Evolutionary conservation across 1,284 basidiomycete genomes (phyloP).

Genomic region (Lentinus polychrous): DNA sequence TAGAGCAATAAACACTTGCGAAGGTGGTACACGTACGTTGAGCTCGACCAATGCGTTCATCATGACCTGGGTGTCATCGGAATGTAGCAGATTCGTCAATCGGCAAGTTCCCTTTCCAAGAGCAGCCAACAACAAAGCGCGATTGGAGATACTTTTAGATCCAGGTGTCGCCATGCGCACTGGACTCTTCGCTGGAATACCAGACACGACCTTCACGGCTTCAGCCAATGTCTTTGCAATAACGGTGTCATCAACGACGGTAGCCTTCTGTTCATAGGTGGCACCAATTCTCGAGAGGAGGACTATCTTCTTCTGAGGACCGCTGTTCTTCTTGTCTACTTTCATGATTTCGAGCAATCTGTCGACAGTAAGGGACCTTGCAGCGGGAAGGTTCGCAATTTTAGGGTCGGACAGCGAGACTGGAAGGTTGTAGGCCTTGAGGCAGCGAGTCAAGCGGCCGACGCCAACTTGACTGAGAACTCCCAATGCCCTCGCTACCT

Average conservation of each 20-base stretch:
- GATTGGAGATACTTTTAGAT: constrained; percentile 96
- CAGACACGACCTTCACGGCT: constrained; percentile 68
- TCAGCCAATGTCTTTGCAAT: constrained; percentile 80
- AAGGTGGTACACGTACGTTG: constrained; percentile 43
- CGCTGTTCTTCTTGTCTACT: constrained; percentile 98
- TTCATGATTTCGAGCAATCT: constrained; percentile 87
- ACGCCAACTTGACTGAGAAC: constrained; percentile 84
- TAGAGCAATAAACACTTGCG: too few species aligned
- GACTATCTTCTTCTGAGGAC: constrained; percentile 89
- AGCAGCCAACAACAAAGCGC: constrained; percentile 91
- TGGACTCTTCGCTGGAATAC: constrained; percentile 56
- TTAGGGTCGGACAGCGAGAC: constrained; percentile 73
- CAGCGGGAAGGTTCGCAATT: constrained; percentile 65
- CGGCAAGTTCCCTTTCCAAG: constrained; percentile 85
- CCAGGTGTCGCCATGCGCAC: constrained; percentile 91
- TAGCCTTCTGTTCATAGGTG: constrained; percentile 90
- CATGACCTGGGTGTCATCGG: constrained; percentile 99
- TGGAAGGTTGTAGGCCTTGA: constrained; percentile 86
- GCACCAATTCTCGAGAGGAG: constrained; percentile 87
- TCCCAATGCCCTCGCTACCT: constrained; percentile 84
- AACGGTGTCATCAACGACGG: constrained; percentile 73
- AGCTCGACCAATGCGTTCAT: constrained; percentile 89
- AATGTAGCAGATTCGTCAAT: constrained; percentile 88
- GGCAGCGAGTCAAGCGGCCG: constrained; percentile 75
- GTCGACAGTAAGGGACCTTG: constrained; percentile 72